These are phyloP conservation scores for Porpolomopsis calyptriformis DNA, from an alignment of 768 basidiomycete genomes.

Conservation along the genomic window DNA sequence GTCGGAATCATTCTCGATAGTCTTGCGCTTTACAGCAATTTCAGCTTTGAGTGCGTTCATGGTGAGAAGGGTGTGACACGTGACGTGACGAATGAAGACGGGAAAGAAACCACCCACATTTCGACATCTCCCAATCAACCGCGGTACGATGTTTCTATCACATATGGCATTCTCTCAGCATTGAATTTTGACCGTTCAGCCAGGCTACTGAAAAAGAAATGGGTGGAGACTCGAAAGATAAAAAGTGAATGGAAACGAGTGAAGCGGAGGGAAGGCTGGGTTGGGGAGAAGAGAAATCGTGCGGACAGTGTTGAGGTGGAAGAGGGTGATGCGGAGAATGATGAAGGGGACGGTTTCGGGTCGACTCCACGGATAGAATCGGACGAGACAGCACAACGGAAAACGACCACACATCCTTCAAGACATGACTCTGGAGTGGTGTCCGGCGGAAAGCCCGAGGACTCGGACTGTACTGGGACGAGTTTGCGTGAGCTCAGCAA, in stretches of 20 bases:
- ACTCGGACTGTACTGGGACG: constrained; percentile 10
- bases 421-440: not conserved
- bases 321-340: constrained; percentile 8
- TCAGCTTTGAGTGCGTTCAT: constrained; percentile 93
- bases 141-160: too few species aligned
- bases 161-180: too few species aligned
- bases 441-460: not conserved
- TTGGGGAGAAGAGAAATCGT: constrained; percentile 13
- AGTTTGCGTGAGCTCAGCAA: constrained; percentile 51
- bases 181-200: too few species aligned
- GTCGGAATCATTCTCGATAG: constrained; percentile 37
- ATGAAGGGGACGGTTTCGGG: too few species aligned
- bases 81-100: too few species aligned
- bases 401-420: constrained; percentile 12
- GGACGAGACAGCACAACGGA: constrained; percentile 10
- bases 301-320: constrained; percentile 9
- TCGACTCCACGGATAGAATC: too few species aligned
- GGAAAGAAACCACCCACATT: too few species aligned
- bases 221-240: constrained; percentile 69
- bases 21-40: constrained; percentile 80
- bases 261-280: constrained; percentile 34
- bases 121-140: constrained; percentile 48
- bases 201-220: constrained; percentile 68
- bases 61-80: too few species aligned
- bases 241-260: constrained; percentile 69